Evolutionary conservation across 2,329 filamentous ascomycete species (phyloP), one percentile per base, ranked within the genome.

Genomic region (Penicillium decumbens): DNA sequence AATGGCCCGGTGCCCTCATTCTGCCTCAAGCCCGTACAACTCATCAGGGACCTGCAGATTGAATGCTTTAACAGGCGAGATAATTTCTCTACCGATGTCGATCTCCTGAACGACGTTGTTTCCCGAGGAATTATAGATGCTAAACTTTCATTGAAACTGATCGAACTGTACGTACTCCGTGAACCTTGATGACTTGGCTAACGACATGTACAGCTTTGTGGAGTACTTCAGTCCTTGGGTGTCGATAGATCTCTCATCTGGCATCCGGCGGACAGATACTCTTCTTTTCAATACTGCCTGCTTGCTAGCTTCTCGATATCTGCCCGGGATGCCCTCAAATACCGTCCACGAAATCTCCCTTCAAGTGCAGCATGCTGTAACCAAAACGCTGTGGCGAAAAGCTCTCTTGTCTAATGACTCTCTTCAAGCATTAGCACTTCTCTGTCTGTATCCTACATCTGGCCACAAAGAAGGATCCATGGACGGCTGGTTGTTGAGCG

Each of bases 401-500:
- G 57, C 64, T 3, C 64, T 64, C 1, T 47, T 68, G 50, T 59
- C 58, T n/a, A 60, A 58, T 25, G 64, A 66, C 40, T 51, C 61
- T n/a, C 60, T 68, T 3, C 65, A 67, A 47, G 65, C 65, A 3
- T 49, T 67, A 30, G 58, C 61, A 24, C 55, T 68, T 12, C 62
- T 68, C 24, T 65, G 64, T 41, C 51, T 68, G 39, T 69, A 65
- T 53, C 62, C 65, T 23, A 58, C 63, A 30, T 61, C 63, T 3
- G 59, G 65, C 6, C 64, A 68, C 33, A 67, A 66, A 45, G 65
- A 66, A 45, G 55, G 61, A 6, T 62, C 61, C 15, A 65, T 69
- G 56, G 66, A 69, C 40, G 64, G 64, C 57, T 69, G 66, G 66
- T 57, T 69, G 40, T 47, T 69, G 54, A 69, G 66, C 58, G 65